Conservation (phyloP, 2,329 filamentous ascomycete genomes). For the Neopestalotiopsis sp. region DNA sequence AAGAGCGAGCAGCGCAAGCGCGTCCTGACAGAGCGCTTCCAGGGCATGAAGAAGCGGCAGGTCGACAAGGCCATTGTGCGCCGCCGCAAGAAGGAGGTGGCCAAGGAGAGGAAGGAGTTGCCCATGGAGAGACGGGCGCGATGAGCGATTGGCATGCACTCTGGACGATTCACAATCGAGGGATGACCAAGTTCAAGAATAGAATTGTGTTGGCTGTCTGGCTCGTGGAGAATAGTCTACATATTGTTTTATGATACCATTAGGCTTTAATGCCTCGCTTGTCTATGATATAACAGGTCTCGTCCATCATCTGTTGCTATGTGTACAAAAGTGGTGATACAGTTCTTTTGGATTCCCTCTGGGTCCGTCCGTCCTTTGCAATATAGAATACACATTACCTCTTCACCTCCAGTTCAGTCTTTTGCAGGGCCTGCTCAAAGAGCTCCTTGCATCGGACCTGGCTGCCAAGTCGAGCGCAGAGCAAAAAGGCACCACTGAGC, state of each 20-base stretch:
- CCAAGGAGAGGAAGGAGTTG: slow-evolving; percentile 83
- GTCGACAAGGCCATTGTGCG: slow-evolving; percentile 84
- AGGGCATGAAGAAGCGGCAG: slow-evolving; percentile 83
- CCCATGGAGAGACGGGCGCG: slow-evolving; percentile 55
- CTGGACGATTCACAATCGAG: background rate
- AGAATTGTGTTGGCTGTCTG: background rate
- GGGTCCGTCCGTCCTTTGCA: background rate
- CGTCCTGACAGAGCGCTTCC: slow-evolving; percentile 78
- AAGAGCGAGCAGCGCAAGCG: slow-evolving; percentile 89
- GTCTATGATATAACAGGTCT: slow-evolving; percentile 6
- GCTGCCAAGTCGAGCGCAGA: slow-evolving; percentile 87
- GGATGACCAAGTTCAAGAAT: slow-evolving; percentile 26
- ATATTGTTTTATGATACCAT: slow-evolving; percentile 15
- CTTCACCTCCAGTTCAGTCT: slow-evolving; percentile 30
- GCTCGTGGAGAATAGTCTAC: background rate
- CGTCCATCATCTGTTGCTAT: background rate
- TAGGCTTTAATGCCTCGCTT: slow-evolving; percentile 1
- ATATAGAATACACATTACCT: slow-evolving; percentile 19
- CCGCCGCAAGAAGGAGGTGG: slow-evolving; percentile 85
- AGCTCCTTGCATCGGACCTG: slow-evolving; percentile 80
- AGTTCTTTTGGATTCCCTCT: background rate
- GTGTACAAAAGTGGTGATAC: slow-evolving; percentile 13
- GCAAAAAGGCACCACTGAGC: slow-evolving; percentile 89
- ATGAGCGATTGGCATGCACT: background rate
- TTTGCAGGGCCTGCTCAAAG: slow-evolving; percentile 66